Conservation (phyloP, 2,329 filamentous ascomycete genomes). For the Blastomyces gilchristii region DNA sequence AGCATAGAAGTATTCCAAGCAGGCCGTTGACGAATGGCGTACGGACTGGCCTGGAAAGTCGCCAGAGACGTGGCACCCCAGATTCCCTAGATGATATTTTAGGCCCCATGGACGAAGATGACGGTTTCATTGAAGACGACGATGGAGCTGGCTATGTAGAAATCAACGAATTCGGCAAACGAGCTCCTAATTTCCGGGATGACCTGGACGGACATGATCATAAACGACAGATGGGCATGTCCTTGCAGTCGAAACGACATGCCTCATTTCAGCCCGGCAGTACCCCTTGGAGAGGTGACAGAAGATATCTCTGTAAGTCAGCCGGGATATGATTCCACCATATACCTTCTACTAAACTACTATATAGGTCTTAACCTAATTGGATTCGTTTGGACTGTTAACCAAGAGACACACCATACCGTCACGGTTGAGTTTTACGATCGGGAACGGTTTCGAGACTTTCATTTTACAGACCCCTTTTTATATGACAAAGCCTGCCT, state of each 20-base stretch:
- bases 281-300: constrained; percentile 89
- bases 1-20: constrained; percentile 51
- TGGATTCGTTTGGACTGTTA: constrained; percentile 93
- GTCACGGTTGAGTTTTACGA: constrained; percentile 98
- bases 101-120: constrained; percentile 51
- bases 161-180: constrained; percentile 54
- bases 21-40: constrained; percentile 47
- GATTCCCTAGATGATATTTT: constrained; percentile 80
- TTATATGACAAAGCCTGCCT: constrained; percentile 94
- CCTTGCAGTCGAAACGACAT: constrained; percentile 59
- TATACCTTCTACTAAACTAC: constrained; percentile 19
- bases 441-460: constrained; percentile 80
- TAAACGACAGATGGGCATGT: constrained; percentile 43
- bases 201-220: constrained; percentile 34
- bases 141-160: constrained; percentile 83
- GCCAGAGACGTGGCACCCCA: constrained; percentile 51
- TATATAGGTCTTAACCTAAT: constrained; percentile 62
- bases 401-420: constrained; percentile 86
- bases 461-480: constrained; percentile 95
- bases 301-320: constrained; percentile 68
- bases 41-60: constrained; percentile 42
- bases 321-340: not conserved
- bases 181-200: constrained; percentile 43
- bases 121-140: constrained; percentile 88
- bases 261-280: constrained; percentile 85